Evolutionary conservation across 148 eudicot genomes (phyloP).

Genomic region (Rhododendron henanense): DNA sequence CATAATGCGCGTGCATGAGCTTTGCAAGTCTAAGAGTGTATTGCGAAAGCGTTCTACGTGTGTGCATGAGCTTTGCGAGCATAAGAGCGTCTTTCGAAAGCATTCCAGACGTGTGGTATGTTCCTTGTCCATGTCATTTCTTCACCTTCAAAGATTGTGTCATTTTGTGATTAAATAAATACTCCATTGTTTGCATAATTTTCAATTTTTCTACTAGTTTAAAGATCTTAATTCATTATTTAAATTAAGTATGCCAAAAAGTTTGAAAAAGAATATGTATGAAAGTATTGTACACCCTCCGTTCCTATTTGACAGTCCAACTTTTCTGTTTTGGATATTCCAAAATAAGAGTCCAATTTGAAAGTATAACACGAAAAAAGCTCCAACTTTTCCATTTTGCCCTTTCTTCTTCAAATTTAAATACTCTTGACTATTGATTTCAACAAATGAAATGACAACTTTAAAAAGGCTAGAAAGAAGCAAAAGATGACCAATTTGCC

Average conservation of each 20-base stretch:
- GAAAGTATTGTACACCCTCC: background rate
- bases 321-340: background rate
- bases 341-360: background rate
- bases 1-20: no score
- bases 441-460: background rate
- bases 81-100: background rate
- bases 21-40: no score
- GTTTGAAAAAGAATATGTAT: background rate
- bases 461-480: background rate
- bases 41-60: no score
- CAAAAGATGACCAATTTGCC: background rate
- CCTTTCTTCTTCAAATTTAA: background rate
- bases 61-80: background rate
- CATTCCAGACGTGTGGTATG: background rate
- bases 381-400: background rate
- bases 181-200: no score
- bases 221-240: background rate
- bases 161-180: background rate
- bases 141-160: background rate
- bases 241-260: background rate
- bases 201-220: background rate
- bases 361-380: background rate
- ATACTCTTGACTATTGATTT: background rate
- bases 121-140: background rate
- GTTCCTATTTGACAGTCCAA: background rate